Base-by-base conservation (phyloP, 179 eudicot genomes). In the Beta macrorhiza region DNA sequence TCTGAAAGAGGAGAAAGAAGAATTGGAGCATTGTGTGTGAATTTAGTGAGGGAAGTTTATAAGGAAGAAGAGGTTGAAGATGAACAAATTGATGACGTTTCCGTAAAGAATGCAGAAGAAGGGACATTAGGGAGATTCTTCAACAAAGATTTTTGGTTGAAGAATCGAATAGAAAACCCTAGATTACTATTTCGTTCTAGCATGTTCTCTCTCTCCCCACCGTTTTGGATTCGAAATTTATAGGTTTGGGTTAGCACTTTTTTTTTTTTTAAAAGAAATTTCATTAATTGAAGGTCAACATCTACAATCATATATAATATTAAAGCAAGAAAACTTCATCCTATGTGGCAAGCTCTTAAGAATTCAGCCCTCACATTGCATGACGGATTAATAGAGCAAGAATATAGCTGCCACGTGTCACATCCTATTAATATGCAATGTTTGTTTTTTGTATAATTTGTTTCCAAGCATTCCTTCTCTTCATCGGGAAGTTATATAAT, bases 121-220 rank as follows among this genome's bases (percentile, higher is more conserved):
- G 68, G 68, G 85, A 73, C 83, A 83, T 85, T 81, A 44, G 74
- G 62, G 73, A 83, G 82, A 82, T 78, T 84, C 68, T 84, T 87
- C 79, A 32, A 70, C 16, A 44, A 11, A 11, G 74, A 57, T 16
- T 25, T 72, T 44, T 20, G 3, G 44, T 44, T 12, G 42, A 84
- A 62, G 85, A 51, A 76, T 83, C 52, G 76, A 79, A 63, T 80
- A 81, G 79, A 77, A 84, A 82, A 65, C 75, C 78, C 67, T 71
- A 5, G 72, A 72, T 3, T 72, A 19, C 9, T 55, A 13, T 14
- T 62, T 29, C 19, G 16, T 1, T 49, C 32, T n/a, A 0, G 29
- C 45, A 9, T 17, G 47, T 64, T 57, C 3, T 67, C 13, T 44
- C 44, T 16, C 29, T 37, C n/a, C 45, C 75, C 56, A 45, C 17